phyloP scores from a whole-genome alignment of 768 basidiomycete genomes.

The Termitomyces sp. region DNA sequence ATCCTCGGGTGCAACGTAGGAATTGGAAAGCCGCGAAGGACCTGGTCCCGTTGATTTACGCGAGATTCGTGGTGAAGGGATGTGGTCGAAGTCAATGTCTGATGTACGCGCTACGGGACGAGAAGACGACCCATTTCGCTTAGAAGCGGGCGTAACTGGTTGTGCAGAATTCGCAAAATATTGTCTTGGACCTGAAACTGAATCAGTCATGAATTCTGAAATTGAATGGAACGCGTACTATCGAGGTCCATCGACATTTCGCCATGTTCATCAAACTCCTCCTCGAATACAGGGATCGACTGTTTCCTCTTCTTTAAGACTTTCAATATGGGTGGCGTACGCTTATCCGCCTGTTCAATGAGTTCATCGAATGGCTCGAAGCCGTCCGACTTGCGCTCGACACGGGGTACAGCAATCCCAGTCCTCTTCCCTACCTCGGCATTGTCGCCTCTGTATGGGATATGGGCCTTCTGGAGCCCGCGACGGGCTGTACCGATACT shows the following conservation, averaged over 20 bases:
- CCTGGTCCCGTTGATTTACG: conserved; percentile 35
- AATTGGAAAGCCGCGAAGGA: conserved; percentile 36
- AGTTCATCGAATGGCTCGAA: conserved; percentile 81
- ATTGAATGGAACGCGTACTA: conserved; percentile 37
- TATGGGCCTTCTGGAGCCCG: conserved; percentile 60
- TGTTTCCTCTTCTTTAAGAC: conserved; percentile 43
- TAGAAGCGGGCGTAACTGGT: conserved; percentile 36
- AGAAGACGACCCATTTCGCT: conserved; percentile 36
- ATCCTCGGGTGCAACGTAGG: conserved; percentile 27
- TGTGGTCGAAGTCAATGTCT: conserved; percentile 56
- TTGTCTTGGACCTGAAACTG: conserved; percentile 34
- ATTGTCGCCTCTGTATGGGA: conserved; percentile 78
- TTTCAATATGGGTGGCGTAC: conserved; percentile 58
- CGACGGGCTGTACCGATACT: conserved; percentile 5
- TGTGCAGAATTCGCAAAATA: conserved; percentile 39
- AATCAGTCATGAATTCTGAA: conserved; percentile 13
- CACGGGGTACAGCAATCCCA: conserved; percentile 62
- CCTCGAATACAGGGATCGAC: conserved; percentile 26
- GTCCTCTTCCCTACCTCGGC: conserved; percentile 79
- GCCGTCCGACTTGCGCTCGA: conserved; percentile 74
- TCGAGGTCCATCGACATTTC: conserved; percentile 79
- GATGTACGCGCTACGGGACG: conserved; percentile 50
- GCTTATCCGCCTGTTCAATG: conserved; percentile 61
- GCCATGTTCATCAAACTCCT: conserved; percentile 33
- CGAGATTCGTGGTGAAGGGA: conserved; percentile 52